Evolutionary conservation across 2,329 filamentous ascomycete species (phyloP).

Genomic region (Dendrostoma leiphaemia): DNA sequence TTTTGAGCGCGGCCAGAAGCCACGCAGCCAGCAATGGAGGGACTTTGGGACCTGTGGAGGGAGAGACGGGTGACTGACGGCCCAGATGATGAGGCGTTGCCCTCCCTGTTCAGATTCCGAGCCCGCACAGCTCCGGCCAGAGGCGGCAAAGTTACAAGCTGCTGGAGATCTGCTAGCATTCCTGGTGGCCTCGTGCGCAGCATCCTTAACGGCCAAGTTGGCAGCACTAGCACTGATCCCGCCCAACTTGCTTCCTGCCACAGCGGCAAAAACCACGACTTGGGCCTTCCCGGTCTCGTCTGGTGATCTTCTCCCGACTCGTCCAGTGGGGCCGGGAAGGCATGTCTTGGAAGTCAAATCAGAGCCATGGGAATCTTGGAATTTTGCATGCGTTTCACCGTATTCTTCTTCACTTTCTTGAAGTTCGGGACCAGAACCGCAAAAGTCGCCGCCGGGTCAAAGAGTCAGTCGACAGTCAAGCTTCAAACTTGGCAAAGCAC

Average conservation of each 20-base stretch:
- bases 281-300: neutral
- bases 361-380: conserved; percentile 15
- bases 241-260: too few species aligned
- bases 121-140: too few species aligned
- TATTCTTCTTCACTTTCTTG: neutral
- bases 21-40: neutral
- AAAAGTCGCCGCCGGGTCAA: too few species aligned
- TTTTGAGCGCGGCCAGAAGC: neutral
- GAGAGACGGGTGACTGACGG: too few species aligned
- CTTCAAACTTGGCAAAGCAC: too few species aligned
- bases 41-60: too few species aligned
- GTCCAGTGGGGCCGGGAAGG: conserved; percentile 2
- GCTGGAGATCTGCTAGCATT: neutral
- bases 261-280: neutral
- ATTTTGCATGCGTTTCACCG: conserved; percentile 13
- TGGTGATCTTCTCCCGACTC: conserved; percentile 1
- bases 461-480: too few species aligned
- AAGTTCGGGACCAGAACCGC: too few species aligned
- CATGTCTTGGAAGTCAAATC: conserved; percentile 2
- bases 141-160: neutral
- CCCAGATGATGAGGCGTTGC: too few species aligned
- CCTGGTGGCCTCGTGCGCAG: neutral
- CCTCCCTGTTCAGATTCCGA: too few species aligned
- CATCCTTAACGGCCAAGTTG: neutral
- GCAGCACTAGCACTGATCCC: neutral